Evolutionary conservation across 441 rosid species (phyloP), one percentile per base, ranked within the genome.

Genomic region (Gossypium schwendimanii): DNA sequence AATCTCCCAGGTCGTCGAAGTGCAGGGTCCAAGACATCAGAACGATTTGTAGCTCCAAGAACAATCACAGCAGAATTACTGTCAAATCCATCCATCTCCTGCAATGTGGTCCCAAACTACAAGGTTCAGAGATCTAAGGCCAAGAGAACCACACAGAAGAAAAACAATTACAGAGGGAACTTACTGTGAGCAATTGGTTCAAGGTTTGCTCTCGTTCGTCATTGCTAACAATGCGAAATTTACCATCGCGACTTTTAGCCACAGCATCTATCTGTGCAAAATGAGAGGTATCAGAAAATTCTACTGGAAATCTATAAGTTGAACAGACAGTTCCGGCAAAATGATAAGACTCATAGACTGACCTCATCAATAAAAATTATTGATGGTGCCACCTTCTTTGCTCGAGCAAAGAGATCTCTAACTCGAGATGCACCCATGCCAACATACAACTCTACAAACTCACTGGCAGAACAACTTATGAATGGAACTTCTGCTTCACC

Each of bases 41-140:
- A 85, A 24, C 99, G 96, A 76, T 96, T 96, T 55, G 99, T 96
- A 17, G 91, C 89, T 72, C 88, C 88, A 69, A 89, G 89, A 78
- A 85, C 88, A 81, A 85, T 87, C 41, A 86, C 93, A 58, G 97
- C 94, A 58, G 98, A 90, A 78, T 65, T 91, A 83, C 96, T 94
- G 76, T 94, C 98, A 82, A 94, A 94, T 66, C 98, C 98, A 87
- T 94, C 99, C 99, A 94, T 92, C 89, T 94, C 98, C 98, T 94
- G 82, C 63, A 72, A 77, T 73, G 59, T 53, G 76, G 75, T 73
- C 83, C 60, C 61, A 58, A 62, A 26, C 73, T 61, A 41, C 76
- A 14, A 78, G 55, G 54, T 76, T 63, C 57, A 45, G 33, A 17
- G 26, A 11, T 53, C 41, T 57, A 60, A 4, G 63, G n/a, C 15